phyloP scores from a whole-genome alignment of 306 rosid species.

The Cajanus cajan region DNA sequence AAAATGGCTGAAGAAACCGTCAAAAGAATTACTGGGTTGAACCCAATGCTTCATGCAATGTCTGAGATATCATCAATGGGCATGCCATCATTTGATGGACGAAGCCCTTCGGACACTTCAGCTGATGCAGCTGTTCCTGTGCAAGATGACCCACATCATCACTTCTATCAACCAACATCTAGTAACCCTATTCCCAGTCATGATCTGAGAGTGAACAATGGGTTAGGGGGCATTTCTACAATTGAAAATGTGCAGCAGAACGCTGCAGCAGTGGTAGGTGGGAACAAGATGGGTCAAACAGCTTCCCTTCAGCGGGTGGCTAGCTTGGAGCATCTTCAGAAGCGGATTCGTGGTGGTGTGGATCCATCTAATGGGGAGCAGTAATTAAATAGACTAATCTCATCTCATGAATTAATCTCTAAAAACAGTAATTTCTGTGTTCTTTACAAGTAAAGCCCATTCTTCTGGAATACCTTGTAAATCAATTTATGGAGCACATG shows the following conservation, averaged over 20 bases:
- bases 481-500: constrained; percentile 34
- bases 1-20: constrained; percentile 92
- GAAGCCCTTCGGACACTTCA: constrained; percentile 80
- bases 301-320: constrained; percentile 80
- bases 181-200: constrained; percentile 42
- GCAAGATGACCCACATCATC: constrained; percentile 60
- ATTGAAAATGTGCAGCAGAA: constrained; percentile 57
- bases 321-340: constrained; percentile 97
- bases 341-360: constrained; percentile 62
- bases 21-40: constrained; percentile 75
- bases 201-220: constrained; percentile 46
- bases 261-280: constrained; percentile 38
- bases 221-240: constrained; percentile 47
- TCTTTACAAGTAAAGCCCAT: constrained; percentile 30
- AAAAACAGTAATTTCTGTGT: constrained; percentile 24
- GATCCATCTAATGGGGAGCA: constrained; percentile 56
- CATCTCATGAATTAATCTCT: constrained; percentile 29
- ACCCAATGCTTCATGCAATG: constrained; percentile 55
- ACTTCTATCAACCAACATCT: constrained; percentile 51
- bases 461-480: constrained; percentile 35
- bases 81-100: constrained; percentile 62
- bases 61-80: constrained; percentile 58
- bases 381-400: constrained; percentile 27
- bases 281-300: constrained; percentile 60
- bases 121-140: constrained; percentile 72